Percentiles rank a stretch among this genome's conserved stretches.
These are phyloP conservation scores for Trichaptum fuscoviolaceum DNA, from an alignment of 768 basidiomycete species.

Conservation along the genomic window DNA sequence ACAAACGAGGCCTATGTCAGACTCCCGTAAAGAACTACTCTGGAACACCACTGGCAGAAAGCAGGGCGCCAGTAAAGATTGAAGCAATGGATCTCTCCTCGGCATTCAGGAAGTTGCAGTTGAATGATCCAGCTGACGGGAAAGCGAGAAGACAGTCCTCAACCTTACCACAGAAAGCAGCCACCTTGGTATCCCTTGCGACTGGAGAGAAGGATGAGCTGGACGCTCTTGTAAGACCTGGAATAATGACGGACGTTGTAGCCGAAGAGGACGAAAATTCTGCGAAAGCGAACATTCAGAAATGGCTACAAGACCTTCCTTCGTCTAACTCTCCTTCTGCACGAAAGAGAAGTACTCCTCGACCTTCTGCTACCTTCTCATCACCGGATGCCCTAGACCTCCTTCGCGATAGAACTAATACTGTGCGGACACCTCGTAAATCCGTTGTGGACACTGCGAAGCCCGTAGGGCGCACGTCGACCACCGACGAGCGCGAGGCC, in stretches of 20 bases:
- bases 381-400: neutral
- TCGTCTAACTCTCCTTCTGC: neutral
- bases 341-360: neutral
- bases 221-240: neutral
- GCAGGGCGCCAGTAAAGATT: neutral
- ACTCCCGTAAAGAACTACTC: neutral
- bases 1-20: constrained; percentile 1
- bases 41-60: neutral
- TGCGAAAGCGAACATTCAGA: neutral
- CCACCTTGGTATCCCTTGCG: neutral
- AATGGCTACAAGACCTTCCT: neutral
- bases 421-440: neutral
- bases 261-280: neutral
- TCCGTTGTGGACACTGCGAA: neutral
- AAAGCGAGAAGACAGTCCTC: neutral
- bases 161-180: neutral
- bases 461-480: neutral
- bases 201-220: neutral
- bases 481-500: neutral
- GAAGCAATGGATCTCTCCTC: neutral
- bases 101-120: constrained; percentile 1
- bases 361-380: neutral
- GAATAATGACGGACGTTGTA: neutral
- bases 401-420: neutral
- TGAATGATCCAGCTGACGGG: neutral